Percentiles rank a stretch among this genome's conserved stretches.
Evolutionary conservation across 2,329 filamentous ascomycete species (phyloP).

Genomic region (Exophiala alcalophila): DNA sequence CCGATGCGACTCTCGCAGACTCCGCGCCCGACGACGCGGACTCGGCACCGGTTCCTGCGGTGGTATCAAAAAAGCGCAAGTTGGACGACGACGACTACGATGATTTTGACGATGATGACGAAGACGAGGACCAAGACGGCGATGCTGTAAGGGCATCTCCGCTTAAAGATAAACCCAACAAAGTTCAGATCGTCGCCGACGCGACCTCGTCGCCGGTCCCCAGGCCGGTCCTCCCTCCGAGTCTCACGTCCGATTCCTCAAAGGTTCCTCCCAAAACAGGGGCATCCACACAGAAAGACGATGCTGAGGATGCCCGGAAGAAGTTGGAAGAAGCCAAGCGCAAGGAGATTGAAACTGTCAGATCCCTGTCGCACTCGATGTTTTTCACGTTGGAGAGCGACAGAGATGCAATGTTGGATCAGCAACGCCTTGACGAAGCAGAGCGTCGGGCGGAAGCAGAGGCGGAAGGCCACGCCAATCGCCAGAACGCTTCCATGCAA

Average conservation of each 20-base stretch:
- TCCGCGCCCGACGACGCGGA: slow-evolving; percentile 49
- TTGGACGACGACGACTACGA: slow-evolving; percentile 77
- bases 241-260: slow-evolving; percentile 39
- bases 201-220: slow-evolving; percentile 44
- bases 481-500: slow-evolving; percentile 57
- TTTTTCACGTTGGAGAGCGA: slow-evolving; percentile 97
- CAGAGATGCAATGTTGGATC: slow-evolving; percentile 92
- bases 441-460: slow-evolving; percentile 95
- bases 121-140: slow-evolving; percentile 59
- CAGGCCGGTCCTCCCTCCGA: slow-evolving; percentile 52
- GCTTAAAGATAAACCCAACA: slow-evolving; percentile 48
- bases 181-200: slow-evolving; percentile 33
- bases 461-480: slow-evolving; percentile 63
- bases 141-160: slow-evolving; percentile 47
- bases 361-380: slow-evolving; percentile 84
- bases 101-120: slow-evolving; percentile 78
- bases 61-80: slow-evolving; percentile 66
- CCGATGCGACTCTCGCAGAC: slow-evolving; percentile 37
- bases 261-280: slow-evolving; percentile 58
- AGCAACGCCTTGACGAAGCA: slow-evolving; percentile 93
- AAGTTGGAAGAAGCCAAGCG: slow-evolving; percentile 89
- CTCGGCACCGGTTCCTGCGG: slow-evolving; percentile 43
- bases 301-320: slow-evolving; percentile 84
- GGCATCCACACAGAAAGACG: slow-evolving; percentile 62
- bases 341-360: slow-evolving; percentile 83